These are phyloP conservation scores for Populus euphratica DNA, from an alignment of 345 rosid species.

Conservation along the genomic window DNA sequence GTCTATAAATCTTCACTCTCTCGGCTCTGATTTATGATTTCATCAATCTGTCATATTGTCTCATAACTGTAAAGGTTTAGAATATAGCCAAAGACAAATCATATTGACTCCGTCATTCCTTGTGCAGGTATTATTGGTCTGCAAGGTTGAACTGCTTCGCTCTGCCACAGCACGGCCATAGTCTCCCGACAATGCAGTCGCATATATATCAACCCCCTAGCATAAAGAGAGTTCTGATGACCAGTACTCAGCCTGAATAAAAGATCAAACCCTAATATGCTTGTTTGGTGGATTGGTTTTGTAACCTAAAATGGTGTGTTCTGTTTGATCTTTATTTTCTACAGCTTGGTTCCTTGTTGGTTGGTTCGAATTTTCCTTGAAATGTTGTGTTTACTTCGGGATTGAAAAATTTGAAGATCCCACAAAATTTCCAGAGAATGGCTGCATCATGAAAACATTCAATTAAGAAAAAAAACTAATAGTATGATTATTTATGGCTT, in stretches of 20 bases:
- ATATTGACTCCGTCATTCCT: neutral
- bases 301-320: neutral
- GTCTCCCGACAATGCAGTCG: neutral
- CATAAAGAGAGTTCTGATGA: neutral
- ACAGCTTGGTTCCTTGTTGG: neutral
- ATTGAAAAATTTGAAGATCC: neutral
- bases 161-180: neutral
- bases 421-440: neutral
- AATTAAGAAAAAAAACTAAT: too few species aligned
- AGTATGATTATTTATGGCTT: too few species aligned
- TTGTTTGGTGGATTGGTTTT: neutral
- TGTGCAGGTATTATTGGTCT: slow-evolving; percentile 54
- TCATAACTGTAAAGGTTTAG: neutral
- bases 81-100: neutral
- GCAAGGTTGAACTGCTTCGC: slow-evolving; percentile 38
- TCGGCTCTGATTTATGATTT: neutral
- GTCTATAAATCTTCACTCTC: neutral
- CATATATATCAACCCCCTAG: neutral
- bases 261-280: neutral
- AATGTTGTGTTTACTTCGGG: neutral
- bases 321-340: neutral
- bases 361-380: neutral
- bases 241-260: neutral
- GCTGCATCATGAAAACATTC: neutral
- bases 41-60: neutral